Base-by-base conservation (phyloP, 1,284 basidiomycete genomes). In the Pyrrhoderma lamaoense region DNA sequence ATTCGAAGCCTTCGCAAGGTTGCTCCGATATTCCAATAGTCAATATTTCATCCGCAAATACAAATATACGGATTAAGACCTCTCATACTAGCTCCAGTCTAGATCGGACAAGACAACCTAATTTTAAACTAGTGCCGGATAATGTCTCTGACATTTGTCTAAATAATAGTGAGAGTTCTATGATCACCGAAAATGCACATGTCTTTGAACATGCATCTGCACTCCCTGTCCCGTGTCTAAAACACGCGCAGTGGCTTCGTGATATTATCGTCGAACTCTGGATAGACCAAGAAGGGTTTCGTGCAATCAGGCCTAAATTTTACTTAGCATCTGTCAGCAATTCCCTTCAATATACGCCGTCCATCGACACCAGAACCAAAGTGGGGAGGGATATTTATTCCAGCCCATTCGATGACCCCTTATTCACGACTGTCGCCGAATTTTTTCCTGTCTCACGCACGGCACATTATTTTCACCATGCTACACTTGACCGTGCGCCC, bases 261-360 rank as follows among this genome's bases (percentile, higher is more conserved):
- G 68, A 72, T 44, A 69, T 70, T 16, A 65, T 64, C 31, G 64
- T 89, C n/a, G 77, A 85, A 53, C 66, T 90, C 25, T 75, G 80
- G 65, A 80, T 90, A 27, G 89, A 90, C 60, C 88, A 90, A 64
- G 88, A 90, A 66, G 82, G 84, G 5, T 86, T 85, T 58, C 77
- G 85, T 23, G 72, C 75, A 9, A 71, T 82, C 14, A 68, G 71
- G 19, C 77, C 82, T 16, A 65, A 69, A 9, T 82, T 89, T 67
- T 72, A 69, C 52, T 75, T 82, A 43, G 68, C 70, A n/a, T 77
- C 77, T 3, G 59, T 56, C 27, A 61, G 43, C 46, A 76, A 75
- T 55, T 69, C 70, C 18, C 43, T 59, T 36, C 54, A 60, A 5
- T 42, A 56, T 16, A 11, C 27, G 11, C 11, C 27, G 7, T 31